Evolutionary conservation across 2,329 filamentous ascomycete genomes (phyloP).

Genomic region (Chalaropsis thielavioides): DNA sequence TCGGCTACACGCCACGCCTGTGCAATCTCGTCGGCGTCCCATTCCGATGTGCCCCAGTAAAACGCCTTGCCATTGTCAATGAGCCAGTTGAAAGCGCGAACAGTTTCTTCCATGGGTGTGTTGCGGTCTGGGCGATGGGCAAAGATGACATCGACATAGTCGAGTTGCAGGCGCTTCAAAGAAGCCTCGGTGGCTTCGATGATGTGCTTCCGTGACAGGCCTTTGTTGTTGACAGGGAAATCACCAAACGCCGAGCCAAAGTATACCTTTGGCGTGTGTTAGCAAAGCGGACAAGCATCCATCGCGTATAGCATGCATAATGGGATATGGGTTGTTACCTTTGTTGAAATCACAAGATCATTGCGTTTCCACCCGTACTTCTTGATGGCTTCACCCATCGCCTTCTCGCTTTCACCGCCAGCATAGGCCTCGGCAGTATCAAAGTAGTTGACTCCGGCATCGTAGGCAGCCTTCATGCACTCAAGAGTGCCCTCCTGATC

Average conservation of each 20-base stretch:
- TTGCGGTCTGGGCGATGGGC: constrained; percentile 53
- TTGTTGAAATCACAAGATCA: constrained; percentile 46
- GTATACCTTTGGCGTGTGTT: constrained; percentile 30
- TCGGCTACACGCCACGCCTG: constrained; percentile 48
- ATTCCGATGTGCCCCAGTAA: constrained; percentile 58
- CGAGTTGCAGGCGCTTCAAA: constrained; percentile 42
- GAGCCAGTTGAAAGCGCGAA: constrained; percentile 55
- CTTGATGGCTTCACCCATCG: constrained; percentile 47
- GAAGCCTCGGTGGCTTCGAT: constrained; percentile 49
- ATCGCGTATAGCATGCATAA: not conserved
- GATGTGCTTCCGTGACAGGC: constrained; percentile 54
- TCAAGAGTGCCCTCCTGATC: constrained; percentile 36
- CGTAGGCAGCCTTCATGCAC: constrained; percentile 48
- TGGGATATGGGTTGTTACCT: constrained; percentile 24
- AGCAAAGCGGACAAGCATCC: not conserved
- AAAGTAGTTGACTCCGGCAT: constrained; percentile 48
- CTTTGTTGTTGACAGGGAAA: constrained; percentile 51
- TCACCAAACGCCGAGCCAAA: constrained; percentile 47
- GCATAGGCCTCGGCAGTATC: constrained; percentile 47
- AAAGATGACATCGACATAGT: constrained; percentile 54
- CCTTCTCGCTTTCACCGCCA: constrained; percentile 46
- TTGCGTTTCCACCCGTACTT: constrained; percentile 48
- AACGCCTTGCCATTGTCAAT: constrained; percentile 54
- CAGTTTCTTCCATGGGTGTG: constrained; percentile 56
- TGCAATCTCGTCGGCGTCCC: constrained; percentile 50